A percentile compares a stretch with the other conserved stretches of the same genome.
These are phyloP conservation scores for Eudorina sp. DNA, from an alignment of 139 green algal species.

Conservation along the genomic window DNA sequence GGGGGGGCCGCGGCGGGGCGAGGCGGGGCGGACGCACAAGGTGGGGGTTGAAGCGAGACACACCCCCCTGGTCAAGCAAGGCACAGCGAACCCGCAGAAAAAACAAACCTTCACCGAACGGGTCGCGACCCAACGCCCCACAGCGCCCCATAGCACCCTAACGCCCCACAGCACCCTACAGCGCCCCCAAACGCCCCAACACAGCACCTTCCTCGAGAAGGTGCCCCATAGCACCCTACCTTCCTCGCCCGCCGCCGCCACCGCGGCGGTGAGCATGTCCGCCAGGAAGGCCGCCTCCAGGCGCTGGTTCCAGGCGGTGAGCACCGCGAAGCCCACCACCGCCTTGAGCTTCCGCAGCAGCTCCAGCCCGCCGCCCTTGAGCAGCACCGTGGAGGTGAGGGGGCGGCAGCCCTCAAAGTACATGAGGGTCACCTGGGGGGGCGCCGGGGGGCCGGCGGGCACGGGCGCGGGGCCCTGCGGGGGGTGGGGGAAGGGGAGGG, in stretches of 20 bases:
- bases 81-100: too few species aligned
- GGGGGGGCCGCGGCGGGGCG: too few species aligned
- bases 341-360: constrained; percentile 63
- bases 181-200: background rate
- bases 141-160: too few species aligned
- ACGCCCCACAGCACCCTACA: too few species aligned
- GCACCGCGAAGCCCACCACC: constrained; percentile 71
- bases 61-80: too few species aligned
- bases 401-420: constrained; percentile 81
- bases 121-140: too few species aligned
- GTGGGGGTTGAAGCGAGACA: too few species aligned
- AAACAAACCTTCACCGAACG: too few species aligned
- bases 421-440: constrained; percentile 72
- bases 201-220: background rate
- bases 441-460: background rate
- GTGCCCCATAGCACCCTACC: background rate
- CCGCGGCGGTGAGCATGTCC: constrained; percentile 67
- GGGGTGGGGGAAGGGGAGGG: background rate
- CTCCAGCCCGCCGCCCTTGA: constrained; percentile 60
- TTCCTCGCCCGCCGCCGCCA: constrained; percentile 32
- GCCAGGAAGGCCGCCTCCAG: constrained; percentile 79
- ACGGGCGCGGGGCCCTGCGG: background rate
- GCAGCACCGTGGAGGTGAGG: constrained; percentile 83
- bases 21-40: too few species aligned
- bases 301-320: constrained; percentile 75